Base-by-base conservation (phyloP, 2,329 filamentous ascomycete genomes). In the Pezicula radicicola region DNA sequence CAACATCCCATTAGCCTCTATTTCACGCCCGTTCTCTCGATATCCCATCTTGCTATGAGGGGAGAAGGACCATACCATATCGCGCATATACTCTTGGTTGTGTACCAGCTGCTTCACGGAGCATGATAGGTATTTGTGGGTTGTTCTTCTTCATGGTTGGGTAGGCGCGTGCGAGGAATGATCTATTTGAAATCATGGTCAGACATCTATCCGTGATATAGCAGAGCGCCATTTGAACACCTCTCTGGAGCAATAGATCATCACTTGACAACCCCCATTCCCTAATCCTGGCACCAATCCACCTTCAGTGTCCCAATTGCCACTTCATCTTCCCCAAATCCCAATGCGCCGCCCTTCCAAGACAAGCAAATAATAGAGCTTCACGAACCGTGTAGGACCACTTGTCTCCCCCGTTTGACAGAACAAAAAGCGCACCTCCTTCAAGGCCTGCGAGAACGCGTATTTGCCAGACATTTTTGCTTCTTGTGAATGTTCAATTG, bases 141-240 rank as follows among this genome's bases (percentile, higher is more conserved):
- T 99, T 99, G 81, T 93, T 89, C 80, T 96, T 95, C 85, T 99
- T 99, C 93, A 99, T 97, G 55, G 89, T 94, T 44, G 94, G 94
- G 74, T 99, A 99, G 61, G 91, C 86, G 70, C 90, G 85, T 60
- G 87, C 87, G 61, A 99, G 80, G 75, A 99, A 99, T 28, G 88
- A 86, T 72, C 94, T 97, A 64, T 47, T 48, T 33, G 28, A 12
- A 42, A 35, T 18, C 12, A 45, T 27, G 13, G 53, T 61, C 55
- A 60, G 61, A 2, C 28, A 9, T 30, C 28, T 12, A 9, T 30
- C 7, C 28, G 10, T 9, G 7, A 4, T 28, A 9, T 28, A 9
- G 27, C 28, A 30, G 28, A 30, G 28, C 28, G 35, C 47, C 45
- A 10, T 16, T 40, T 33, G 40, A 37, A 36, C 36, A 35, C 19